Percentiles rank a stretch among this genome's conserved stretches.
phyloP scores from a whole-genome alignment of 1,284 basidiomycete genomes.

The Ceratobasidium papillatum region DNA sequence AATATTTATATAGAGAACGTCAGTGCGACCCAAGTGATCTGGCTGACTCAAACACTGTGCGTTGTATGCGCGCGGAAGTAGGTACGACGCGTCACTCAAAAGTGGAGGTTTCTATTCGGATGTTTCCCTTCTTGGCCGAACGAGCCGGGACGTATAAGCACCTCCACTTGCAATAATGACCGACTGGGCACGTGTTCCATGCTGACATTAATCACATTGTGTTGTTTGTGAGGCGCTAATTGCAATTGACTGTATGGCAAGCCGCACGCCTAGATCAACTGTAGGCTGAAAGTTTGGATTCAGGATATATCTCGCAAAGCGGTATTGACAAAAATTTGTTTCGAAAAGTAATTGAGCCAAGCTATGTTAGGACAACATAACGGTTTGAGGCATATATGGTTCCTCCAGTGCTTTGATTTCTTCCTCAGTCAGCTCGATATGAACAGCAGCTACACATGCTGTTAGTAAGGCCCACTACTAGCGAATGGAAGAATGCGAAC shows the following conservation, averaged over 20 bases:
- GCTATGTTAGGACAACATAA: slow-evolving; percentile 21
- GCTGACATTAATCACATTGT: too few species aligned
- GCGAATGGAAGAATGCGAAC: not conserved
- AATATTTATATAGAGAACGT: not conserved
- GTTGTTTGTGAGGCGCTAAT: too few species aligned
- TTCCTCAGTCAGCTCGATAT: slow-evolving; percentile 51
- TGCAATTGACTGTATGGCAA: too few species aligned
- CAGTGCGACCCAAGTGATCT: not conserved
- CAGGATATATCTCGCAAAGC: too few species aligned
- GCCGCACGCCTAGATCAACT: too few species aligned
- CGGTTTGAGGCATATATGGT: slow-evolving; percentile 50
- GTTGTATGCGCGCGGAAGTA: not conserved
- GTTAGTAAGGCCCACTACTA: not conserved
- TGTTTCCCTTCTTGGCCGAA: too few species aligned
- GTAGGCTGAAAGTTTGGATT: too few species aligned
- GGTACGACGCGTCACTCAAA: not conserved
- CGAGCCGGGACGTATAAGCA: too few species aligned
- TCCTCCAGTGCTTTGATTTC: slow-evolving; percentile 53
- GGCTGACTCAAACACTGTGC: not conserved
- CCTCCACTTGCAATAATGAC: too few species aligned
- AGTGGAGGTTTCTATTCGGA: not conserved
- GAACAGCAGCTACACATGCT: slow-evolving; percentile 21
- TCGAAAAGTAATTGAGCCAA: too few species aligned
- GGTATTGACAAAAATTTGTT: too few species aligned
- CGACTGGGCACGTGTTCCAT: too few species aligned